Evolutionary conservation across 805 yeast genomes (phyloP), one percentile per base, ranked within the genome.

Genomic region (Saccharomycopsis lassenensis): DNA sequence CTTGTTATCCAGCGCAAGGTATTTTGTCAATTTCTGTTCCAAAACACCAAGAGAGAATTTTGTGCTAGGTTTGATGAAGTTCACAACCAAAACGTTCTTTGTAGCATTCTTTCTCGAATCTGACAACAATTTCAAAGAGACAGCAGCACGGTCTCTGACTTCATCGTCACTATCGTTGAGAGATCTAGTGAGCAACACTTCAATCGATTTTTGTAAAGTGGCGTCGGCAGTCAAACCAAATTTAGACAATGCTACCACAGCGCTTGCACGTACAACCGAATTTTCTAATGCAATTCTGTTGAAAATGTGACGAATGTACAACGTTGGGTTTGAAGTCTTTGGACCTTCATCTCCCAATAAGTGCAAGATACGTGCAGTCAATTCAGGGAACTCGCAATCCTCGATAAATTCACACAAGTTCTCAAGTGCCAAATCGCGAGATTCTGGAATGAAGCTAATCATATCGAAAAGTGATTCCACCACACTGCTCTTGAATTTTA

Each of bases 251-350:
- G 97, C 87, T 48, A 83, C 74, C 29, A 91, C 94, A 1, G 98
- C 98, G 26, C 95, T 86, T 2, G 96, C 87, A 56, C 98, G 76
- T 38, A 91, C 87, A 40, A 87, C 78, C 4, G 97, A 84, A 59
- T 91, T 91, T 54, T 91, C 98, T 53, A 91, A 71, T 4, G 89
- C 95, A 55, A 91, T 89, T 57, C 98, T 75, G 70, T 91, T 91
- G 65, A 89, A 91, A 48, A 91, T 89, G 59, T 87, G 94, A 63
- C 98, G 79, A 45, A 91, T 87, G 59, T 85, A 89, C 50, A 82
- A 68, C 1, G 95, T 80, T 39, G 97, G 95, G 46, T 79, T 80
- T 5, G 78, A 48, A 4, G 95, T 78, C 40, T 67, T 63, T 51
- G 98, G 96, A 43, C 98, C 98, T 58, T 87, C 94, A 47, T 77